Evolutionary conservation across 2,329 filamentous ascomycete species (phyloP), one percentile per base, ranked within the genome.

Genomic region (Teratosphaeria destructans): DNA sequence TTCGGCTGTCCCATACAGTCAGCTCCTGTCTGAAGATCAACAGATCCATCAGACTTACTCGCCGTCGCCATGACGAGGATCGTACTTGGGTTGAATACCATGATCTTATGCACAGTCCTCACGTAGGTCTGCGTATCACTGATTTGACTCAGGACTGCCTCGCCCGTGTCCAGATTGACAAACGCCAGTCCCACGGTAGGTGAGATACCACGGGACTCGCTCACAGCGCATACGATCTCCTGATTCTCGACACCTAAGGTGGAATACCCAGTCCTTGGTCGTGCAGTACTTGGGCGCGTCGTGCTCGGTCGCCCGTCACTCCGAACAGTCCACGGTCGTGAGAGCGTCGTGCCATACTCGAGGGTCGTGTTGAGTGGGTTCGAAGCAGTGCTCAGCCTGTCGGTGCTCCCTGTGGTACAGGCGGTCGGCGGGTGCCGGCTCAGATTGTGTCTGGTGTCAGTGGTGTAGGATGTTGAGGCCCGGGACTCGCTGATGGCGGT

Each of bases 111-210:
- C 34, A 95, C 79, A 0, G 91, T 95, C 69, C 86, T 87, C 60
- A 91, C 86, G 71, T 95, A 97, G 37, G 91, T 95, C 71, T 96
- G 91, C 59, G 87, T 95, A 72, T 97, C 93, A 69, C 88, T 91
- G 64, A 97, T 93, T 69, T 96, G 90, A 69, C 90, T 95, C 47
- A 97, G 80, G 32, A 91, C 84, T 16, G 85, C 89, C 74, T 96
- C 90, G 47, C 88, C 89, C 2, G 89, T 92, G 52, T 89, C 86
- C 3, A 95, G 79, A 68, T 97, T 95, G 69, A 96, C 79, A 69
- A 96, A 92, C 2, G 90, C 89, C 49, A 68, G 59, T 0, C 93
- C 92, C 1, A 97, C 86, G 0, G 86, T 88, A 0, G 91, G 90
- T 26, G 89, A 86, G 4, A 96, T 83, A 5, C 90, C 90, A n/a